Percentiles rank a stretch among this genome's conserved stretches.
Conservation (phyloP, 495 filamentous ascomycete species). For the Penicillium daleae region DNA sequence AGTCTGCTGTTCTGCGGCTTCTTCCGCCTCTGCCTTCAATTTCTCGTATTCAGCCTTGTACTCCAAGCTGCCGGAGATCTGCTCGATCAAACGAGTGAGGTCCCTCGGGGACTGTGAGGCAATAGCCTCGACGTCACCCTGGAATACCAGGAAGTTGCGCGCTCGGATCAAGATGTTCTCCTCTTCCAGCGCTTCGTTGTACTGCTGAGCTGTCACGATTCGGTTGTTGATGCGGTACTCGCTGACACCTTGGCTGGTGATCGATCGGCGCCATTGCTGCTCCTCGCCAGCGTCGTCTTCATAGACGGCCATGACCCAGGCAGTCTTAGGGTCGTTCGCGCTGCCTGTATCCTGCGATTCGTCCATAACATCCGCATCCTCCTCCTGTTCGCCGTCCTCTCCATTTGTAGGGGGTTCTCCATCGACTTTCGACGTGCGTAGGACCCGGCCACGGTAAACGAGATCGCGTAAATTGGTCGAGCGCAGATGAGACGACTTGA, state of each 20-base stretch:
- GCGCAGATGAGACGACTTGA: conserved; percentile 95
- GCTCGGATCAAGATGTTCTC: conserved; percentile 98
- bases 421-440: conserved; percentile 89
- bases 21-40: conserved; percentile 80
- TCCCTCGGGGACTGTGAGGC: conserved; percentile 91
- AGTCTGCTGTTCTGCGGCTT: conserved; percentile 84
- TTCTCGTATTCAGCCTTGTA: conserved; percentile 95
- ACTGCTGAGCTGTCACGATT: conserved; percentile 84
- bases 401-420: conserved; percentile 67
- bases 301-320: conserved; percentile 99
- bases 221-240: conserved; percentile 97
- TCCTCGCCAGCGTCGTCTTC: conserved; percentile 97
- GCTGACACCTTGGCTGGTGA: conserved; percentile 85
- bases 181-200: conserved; percentile 88
- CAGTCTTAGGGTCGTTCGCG: conserved; percentile 80
- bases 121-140: conserved; percentile 98
- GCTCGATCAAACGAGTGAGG: conserved; percentile 93
- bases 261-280: conserved; percentile 92
- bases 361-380: conserved; percentile 41
- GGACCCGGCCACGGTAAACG: conserved; percentile 92
- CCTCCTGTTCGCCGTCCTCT: conserved; percentile 53
- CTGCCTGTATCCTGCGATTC: conserved; percentile 54
- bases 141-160: conserved; percentile 96
- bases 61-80: conserved; percentile 94
- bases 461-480: conserved; percentile 94